A percentile compares a stretch with the other conserved stretches of the same genome.
phyloP scores from a whole-genome alignment of 768 basidiomycete species.

The Russula olivacea region DNA sequence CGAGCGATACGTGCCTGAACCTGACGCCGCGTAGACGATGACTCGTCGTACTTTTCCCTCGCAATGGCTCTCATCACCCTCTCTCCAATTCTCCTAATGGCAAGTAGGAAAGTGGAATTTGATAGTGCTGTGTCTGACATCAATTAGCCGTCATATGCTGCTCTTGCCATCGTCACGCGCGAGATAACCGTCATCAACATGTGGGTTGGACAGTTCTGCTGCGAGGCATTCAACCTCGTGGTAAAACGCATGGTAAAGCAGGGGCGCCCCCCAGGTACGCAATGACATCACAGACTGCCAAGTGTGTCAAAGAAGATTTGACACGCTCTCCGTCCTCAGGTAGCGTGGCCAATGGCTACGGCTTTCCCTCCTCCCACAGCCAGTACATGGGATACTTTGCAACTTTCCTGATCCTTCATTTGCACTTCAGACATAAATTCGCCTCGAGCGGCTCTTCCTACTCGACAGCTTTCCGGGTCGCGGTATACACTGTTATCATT shows the following conservation, averaged over 20 bases:
- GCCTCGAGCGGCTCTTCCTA: slow-evolving; percentile 38
- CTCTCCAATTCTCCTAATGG: slow-evolving; percentile 33
- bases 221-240: slow-evolving; percentile 63
- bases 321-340: slow-evolving; percentile 33
- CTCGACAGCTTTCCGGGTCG: slow-evolving; percentile 48
- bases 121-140: not conserved
- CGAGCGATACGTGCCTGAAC: not conserved
- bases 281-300: not conserved
- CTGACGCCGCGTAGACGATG: slow-evolving; percentile 29
- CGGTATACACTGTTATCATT: slow-evolving; percentile 46
- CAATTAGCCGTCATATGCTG: slow-evolving; percentile 69
- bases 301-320: slow-evolving; percentile 1
- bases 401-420: slow-evolving; percentile 67
- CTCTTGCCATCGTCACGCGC: slow-evolving; percentile 64
- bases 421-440: slow-evolving; percentile 65
- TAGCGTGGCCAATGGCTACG: slow-evolving; percentile 64
- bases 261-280: slow-evolving; percentile 59
- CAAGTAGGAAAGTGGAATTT: slow-evolving; percentile 3
- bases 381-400: slow-evolving; percentile 89
- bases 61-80: slow-evolving; percentile 32
- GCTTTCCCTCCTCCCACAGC: slow-evolving; percentile 84
- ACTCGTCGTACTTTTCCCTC: slow-evolving; percentile 29
- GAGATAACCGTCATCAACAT: slow-evolving; percentile 76
- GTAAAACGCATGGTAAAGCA: slow-evolving; percentile 64
- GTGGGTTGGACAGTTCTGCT: slow-evolving; percentile 74